These are phyloP conservation scores for Symbiodinium natans DNA, from an alignment of 73 alveolate genomes.

Conservation along the genomic window DNA sequence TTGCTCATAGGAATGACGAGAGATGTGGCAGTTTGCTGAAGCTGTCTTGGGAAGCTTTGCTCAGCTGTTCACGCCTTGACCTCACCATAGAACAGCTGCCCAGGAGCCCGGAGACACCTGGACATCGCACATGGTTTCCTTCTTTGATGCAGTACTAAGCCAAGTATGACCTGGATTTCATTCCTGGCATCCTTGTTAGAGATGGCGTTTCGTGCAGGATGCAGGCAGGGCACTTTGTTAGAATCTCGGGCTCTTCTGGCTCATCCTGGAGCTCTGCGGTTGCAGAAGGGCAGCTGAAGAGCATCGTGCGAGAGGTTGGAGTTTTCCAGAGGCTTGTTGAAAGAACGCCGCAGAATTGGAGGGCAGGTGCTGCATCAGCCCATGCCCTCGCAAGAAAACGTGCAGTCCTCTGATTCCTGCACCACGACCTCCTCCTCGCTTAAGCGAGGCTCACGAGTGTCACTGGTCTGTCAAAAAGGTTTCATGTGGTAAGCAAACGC, in stretches of 20 bases:
- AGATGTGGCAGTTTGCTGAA: background rate
- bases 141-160: background rate
- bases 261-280: no score
- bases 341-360: no score
- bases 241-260: slow-evolving; percentile 87
- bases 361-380: no score
- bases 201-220: background rate
- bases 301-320: no score
- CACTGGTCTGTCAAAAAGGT: no score
- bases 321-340: no score
- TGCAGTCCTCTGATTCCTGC: slow-evolving; percentile 13
- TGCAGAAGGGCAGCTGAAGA: no score
- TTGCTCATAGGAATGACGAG: no score
- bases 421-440: slow-evolving; percentile 9
- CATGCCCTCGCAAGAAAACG: no score
- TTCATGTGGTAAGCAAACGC: background rate
- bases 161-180: no score
- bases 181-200: background rate
- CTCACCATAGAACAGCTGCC: slow-evolving; percentile 87
- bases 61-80: background rate
- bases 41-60: background rate
- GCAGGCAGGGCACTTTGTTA: background rate
- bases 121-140: background rate
- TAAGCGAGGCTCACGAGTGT: no score
- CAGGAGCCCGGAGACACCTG: slow-evolving; percentile 81